These are phyloP conservation scores for Mucor velutinosus DNA, from an alignment of 371 early-diverging fungal genomes.

Conservation along the genomic window DNA sequence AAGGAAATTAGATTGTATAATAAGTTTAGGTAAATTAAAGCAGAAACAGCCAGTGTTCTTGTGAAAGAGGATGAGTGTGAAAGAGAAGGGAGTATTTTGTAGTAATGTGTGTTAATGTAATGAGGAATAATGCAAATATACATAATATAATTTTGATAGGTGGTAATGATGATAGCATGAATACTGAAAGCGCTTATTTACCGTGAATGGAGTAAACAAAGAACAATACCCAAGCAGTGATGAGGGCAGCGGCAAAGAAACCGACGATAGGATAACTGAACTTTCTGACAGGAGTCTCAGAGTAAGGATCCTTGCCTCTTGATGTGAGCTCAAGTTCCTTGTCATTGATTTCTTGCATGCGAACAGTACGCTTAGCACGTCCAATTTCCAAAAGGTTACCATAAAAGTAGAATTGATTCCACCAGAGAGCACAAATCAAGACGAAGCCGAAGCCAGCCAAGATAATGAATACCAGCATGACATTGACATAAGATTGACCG, in stretches of 20 bases:
- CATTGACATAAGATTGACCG: constrained; percentile 36
- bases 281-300: constrained; percentile 14
- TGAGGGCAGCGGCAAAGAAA: constrained; percentile 24
- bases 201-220: constrained; percentile 41
- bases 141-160: not conserved
- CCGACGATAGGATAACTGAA: constrained; percentile 31
- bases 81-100: not conserved
- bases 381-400: constrained; percentile 36
- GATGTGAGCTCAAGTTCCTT: constrained; percentile 35
- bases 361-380: constrained; percentile 31
- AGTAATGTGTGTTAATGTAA: not conserved
- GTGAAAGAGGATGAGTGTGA: not conserved
- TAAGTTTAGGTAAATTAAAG: not conserved
- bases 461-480: constrained; percentile 42
- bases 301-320: constrained; percentile 41
- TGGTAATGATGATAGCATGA: not conserved
- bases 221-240: constrained; percentile 51
- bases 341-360: constrained; percentile 49
- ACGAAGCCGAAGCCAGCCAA: constrained; percentile 40
- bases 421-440: constrained; percentile 30
- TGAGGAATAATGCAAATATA: constrained; percentile 1
- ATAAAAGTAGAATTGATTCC: constrained; percentile 33
- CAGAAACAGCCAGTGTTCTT: constrained; percentile 3
- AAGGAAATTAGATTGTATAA: not conserved
- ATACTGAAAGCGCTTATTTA: not conserved